Evolutionary conservation across 352 stramenopile genomes (phyloP), one percentile per base, ranked within the genome.

Genomic region (Pythium dissimile): DNA sequence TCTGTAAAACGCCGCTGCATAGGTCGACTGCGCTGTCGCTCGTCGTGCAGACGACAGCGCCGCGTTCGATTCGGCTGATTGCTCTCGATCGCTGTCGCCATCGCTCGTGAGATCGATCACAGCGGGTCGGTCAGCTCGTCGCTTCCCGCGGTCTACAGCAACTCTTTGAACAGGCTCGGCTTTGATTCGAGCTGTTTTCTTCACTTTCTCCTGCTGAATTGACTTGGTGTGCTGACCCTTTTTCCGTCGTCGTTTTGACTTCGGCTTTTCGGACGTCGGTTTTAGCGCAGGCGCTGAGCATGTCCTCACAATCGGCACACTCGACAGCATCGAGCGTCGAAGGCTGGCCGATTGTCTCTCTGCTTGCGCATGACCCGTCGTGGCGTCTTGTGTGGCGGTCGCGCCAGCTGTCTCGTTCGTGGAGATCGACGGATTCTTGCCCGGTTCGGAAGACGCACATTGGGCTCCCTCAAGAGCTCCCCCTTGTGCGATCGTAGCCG

Each of bases 31-130:
- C 0, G 42, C 28, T 23, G 4, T 16, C 15, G 16, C 10, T 10
- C 41, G 53, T n/a, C n/a, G n/a, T n/a, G n/a, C n/a, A n/a, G n/a
- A n/a, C n/a, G n/a, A n/a, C n/a, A n/a, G n/a, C n/a, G n/a, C n/a
- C n/a, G n/a, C n/a, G n/a, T n/a, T n/a, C n/a, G n/a, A n/a, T n/a
- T n/a, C n/a, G n/a, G n/a, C n/a, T n/a, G n/a, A n/a, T n/a, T n/a
- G n/a, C n/a, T 38, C 12, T 16, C n/a, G 1, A 24, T 37, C 37
- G 24, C 13, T 16, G 16, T 45, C 28, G 35, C 54, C 56, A 37
- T 58, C 47, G 8, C 39, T 23, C 12, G 56, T 58, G 28, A 64
- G 56, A 27, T 64, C 56, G 31, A 64, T 64, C 27, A 64, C 56
- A 2, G 28, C 16, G 1, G 4, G 13, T 16, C 3, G 27, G 9